Evolutionary conservation across 1,139 yeast genomes (phyloP).

Genomic region (Fermentozyma sake): DNA sequence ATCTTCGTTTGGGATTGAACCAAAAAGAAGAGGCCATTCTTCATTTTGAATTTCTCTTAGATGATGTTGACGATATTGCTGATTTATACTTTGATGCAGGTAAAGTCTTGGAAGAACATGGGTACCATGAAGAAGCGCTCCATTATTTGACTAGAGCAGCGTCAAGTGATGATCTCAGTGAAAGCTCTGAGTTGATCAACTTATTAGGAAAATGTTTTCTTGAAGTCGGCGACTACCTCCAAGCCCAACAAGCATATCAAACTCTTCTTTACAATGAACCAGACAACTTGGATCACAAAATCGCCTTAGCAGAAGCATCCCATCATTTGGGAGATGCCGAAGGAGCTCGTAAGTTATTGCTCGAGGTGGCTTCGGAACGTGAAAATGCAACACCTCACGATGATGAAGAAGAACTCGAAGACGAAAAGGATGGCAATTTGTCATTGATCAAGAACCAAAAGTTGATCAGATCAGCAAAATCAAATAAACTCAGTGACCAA

Average conservation of each 20-base stretch:
- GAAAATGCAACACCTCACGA: slow-evolving; percentile 9
- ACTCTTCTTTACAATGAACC: slow-evolving; percentile 57
- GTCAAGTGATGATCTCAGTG: slow-evolving; percentile 40
- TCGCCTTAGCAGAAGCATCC: slow-evolving; percentile 78
- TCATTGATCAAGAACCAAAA: slow-evolving; percentile 25
- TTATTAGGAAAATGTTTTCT: slow-evolving; percentile 76
- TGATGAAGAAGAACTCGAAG: slow-evolving; percentile 9
- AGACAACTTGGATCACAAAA: slow-evolving; percentile 63
- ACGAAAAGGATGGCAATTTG: slow-evolving; percentile 6
- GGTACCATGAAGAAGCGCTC: slow-evolving; percentile 69
- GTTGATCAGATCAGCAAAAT: slow-evolving; percentile 13
- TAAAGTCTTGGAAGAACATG: slow-evolving; percentile 61
- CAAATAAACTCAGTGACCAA: slow-evolving; percentile 44
- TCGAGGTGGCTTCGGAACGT: slow-evolving; percentile 41
- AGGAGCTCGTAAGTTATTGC: slow-evolving; percentile 54
- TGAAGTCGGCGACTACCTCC: slow-evolving; percentile 64
- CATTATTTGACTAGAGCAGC: slow-evolving; percentile 55
- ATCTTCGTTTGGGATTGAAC: slow-evolving; percentile 62
- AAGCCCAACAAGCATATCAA: slow-evolving; percentile 65
- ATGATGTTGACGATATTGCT: slow-evolving; percentile 52
- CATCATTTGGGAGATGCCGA: slow-evolving; percentile 66
- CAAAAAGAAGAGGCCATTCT: slow-evolving; percentile 65
- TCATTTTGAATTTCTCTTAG: slow-evolving; percentile 63
- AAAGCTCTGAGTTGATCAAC: slow-evolving; percentile 47
- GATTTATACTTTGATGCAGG: slow-evolving; percentile 83